phyloP scores from a whole-genome alignment of 306 rosid species.

The Astragalus membranaceus region DNA sequence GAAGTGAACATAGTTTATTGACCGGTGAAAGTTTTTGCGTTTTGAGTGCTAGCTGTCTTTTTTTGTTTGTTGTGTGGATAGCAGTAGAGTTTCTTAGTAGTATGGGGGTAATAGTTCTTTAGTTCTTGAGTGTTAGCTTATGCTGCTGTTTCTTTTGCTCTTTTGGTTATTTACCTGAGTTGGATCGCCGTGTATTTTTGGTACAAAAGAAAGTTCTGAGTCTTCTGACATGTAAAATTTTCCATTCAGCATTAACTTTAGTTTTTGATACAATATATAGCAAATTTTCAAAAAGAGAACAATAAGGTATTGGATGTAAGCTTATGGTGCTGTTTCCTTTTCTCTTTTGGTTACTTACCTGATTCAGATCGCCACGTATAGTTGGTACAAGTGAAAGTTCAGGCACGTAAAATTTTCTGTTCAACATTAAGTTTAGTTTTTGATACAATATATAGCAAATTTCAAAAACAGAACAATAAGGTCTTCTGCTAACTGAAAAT shows the following conservation, averaged over 20 bases:
- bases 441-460: neutral
- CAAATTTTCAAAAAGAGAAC: neutral
- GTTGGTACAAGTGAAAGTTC: conserved; percentile 20
- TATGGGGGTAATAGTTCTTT: neutral
- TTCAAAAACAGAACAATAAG: neutral
- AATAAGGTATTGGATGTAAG: neutral
- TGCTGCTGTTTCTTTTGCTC: neutral
- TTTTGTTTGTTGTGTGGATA: neutral
- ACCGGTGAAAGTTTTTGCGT: neutral
- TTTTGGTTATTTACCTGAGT: neutral
- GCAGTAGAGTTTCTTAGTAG: neutral
- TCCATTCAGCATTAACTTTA: neutral
- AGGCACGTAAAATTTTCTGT: neutral
- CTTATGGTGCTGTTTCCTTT: neutral
- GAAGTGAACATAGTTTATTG: neutral
- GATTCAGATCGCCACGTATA: neutral
- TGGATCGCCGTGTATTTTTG: conserved; percentile 3
- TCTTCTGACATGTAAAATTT: neutral
- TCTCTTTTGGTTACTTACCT: neutral
- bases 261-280: neutral
- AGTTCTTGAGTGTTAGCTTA: neutral
- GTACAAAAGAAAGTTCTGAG: conserved; percentile 22
- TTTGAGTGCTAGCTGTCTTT: neutral
- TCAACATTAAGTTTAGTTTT: neutral
- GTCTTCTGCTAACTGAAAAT: neutral